Evolutionary conservation across 202 grass and related monocot species (phyloP).

Genomic region (Panicum virgatum): DNA sequence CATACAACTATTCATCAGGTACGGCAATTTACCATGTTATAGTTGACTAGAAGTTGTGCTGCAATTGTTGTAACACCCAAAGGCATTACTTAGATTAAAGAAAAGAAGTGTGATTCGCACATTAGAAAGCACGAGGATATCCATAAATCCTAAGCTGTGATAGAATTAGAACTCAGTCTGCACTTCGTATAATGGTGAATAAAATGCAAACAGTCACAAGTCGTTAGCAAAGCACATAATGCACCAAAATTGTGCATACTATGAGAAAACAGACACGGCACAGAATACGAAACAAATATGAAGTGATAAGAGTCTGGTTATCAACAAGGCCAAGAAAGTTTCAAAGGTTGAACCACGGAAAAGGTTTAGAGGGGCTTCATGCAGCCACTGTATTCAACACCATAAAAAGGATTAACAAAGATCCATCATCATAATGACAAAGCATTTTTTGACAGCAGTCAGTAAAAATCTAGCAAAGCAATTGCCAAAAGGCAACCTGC

Average conservation of each 20-base stretch:
- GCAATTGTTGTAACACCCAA: constrained; percentile 20
- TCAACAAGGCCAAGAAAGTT: neutral
- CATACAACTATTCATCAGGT: neutral
- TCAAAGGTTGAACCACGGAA: neutral
- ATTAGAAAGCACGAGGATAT: constrained; percentile 2
- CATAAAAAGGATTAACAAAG: neutral
- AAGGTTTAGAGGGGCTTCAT: neutral
- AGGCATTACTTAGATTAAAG: neutral
- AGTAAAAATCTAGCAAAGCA: constrained; percentile 2
- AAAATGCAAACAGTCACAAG: neutral
- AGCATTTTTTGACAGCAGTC: neutral
- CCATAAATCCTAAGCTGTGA: neutral
- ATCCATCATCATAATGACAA: neutral
- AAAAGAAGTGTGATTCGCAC: neutral
- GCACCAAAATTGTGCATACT: constrained; percentile 19
- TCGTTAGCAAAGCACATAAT: neutral
- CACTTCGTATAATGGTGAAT: neutral
- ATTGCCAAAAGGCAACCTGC: neutral
- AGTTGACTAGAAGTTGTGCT: constrained; percentile 9
- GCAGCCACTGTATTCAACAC: constrained; percentile 5
- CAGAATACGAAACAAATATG: constrained; percentile 1
- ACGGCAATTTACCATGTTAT: neutral
- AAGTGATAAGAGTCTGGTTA: neutral
- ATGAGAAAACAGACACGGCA: neutral
- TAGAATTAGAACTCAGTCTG: neutral